Conservation (phyloP, 306 rosid genomes). For the Abrus pulchellus region DNA sequence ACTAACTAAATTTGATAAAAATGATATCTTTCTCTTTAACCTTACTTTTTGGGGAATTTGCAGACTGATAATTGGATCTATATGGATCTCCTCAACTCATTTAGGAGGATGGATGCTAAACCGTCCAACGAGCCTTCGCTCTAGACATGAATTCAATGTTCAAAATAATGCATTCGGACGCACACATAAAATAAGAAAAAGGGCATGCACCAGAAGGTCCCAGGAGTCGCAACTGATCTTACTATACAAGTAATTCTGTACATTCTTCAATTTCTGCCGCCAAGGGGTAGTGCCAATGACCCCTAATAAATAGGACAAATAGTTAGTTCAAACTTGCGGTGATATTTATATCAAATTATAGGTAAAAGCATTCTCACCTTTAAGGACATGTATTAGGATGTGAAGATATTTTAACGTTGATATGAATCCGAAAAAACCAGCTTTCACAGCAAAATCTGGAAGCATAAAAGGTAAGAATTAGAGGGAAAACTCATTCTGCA, state of each 20-base stretch:
- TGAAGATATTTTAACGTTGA: slow-evolving; percentile 59
- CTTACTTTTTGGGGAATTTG: neutral
- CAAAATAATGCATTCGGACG: slow-evolving; percentile 38
- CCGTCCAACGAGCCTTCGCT: neutral
- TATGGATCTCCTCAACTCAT: neutral
- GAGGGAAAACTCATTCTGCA: slow-evolving; percentile 37
- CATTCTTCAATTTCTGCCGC: slow-evolving; percentile 48
- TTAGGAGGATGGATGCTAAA: neutral
- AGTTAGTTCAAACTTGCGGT: slow-evolving; percentile 38
- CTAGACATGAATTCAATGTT: neutral
- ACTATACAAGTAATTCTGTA: slow-evolving; percentile 34
- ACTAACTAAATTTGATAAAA: too few relatives aligned
- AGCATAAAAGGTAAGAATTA: slow-evolving; percentile 41
- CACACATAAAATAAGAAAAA: slow-evolving; percentile 42
- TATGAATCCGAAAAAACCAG: slow-evolving; percentile 57
- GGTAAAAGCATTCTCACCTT: slow-evolving; percentile 62
- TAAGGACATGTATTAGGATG: slow-evolving; percentile 57
- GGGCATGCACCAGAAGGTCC: slow-evolving; percentile 46
- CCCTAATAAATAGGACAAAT: slow-evolving; percentile 28
- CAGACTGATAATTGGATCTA: too few relatives aligned
- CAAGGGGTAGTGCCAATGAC: slow-evolving; percentile 37
- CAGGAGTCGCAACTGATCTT: slow-evolving; percentile 45
- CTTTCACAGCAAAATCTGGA: slow-evolving; percentile 63
- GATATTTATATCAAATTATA: slow-evolving; percentile 7
- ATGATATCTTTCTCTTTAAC: too few relatives aligned